Evolutionary conservation across 2,329 filamentous ascomycete genomes (phyloP).

Genomic region (Cadophora malorum): DNA sequence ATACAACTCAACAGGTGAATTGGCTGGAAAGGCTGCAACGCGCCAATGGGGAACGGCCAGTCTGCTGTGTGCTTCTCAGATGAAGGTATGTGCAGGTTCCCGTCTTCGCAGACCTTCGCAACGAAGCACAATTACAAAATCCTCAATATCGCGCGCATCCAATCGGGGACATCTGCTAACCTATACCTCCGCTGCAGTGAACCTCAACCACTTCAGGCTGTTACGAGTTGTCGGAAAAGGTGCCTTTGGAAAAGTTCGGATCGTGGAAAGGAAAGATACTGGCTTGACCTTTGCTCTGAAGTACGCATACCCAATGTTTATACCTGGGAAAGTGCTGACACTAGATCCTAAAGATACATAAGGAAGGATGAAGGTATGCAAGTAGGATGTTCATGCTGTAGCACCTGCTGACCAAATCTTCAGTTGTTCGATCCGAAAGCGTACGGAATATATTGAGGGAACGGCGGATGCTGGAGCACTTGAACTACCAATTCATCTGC

Average conservation of each 20-base stretch:
- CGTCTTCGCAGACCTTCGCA: constrained; percentile 13
- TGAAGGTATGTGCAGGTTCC: constrained; percentile 70
- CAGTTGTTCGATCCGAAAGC: constrained; percentile 96
- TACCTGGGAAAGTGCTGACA: constrained; percentile 18
- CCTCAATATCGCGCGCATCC: neutral
- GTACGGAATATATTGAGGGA: constrained; percentile 98
- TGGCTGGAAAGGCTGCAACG: constrained; percentile 18
- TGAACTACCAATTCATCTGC: constrained; percentile 97
- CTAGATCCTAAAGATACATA: constrained; percentile 22
- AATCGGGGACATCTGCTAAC: constrained; percentile 30
- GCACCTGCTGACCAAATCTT: constrained; percentile 37
- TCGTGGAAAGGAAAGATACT: constrained; percentile 97
- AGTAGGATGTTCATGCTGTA: constrained; percentile 24
- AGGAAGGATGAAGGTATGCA: constrained; percentile 29
- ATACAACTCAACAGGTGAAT: constrained; percentile 25
- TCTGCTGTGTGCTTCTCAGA: constrained; percentile 90
- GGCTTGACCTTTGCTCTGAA: constrained; percentile 94
- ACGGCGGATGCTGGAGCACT: constrained; percentile 95
- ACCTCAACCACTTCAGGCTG: constrained; percentile 95
- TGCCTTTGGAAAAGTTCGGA: constrained; percentile 97
- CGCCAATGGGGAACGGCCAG: constrained; percentile 87
- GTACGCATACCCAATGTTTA: constrained; percentile 79
- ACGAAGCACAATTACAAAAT: constrained; percentile 3
- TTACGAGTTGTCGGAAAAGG: constrained; percentile 96
- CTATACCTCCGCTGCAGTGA: constrained; percentile 65